phyloP scores from a whole-genome alignment of 345 rosid species.

The Mercurialis annua region DNA sequence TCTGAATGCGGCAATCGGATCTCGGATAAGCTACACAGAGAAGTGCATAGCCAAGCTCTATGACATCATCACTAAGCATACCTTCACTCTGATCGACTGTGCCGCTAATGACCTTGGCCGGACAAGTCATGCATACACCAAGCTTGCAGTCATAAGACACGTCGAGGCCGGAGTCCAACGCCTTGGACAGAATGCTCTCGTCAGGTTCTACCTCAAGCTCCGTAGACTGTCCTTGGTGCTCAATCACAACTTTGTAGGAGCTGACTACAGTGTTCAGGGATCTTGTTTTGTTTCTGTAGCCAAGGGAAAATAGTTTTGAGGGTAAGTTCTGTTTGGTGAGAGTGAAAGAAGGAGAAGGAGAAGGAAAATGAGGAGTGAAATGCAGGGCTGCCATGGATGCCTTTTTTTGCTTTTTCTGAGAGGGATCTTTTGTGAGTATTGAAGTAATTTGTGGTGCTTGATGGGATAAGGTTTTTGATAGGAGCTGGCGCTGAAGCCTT shows the following conservation, averaged over 20 bases:
- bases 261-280: constrained; percentile 26
- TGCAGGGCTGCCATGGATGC: constrained; percentile 55
- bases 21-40: constrained; percentile 76
- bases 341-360: constrained; percentile 37
- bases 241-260: constrained; percentile 71
- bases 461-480: constrained; percentile 35
- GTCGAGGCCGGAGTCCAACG: constrained; percentile 63
- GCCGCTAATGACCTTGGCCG: constrained; percentile 70
- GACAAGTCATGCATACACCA: constrained; percentile 99
- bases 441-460: constrained; percentile 29
- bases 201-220: constrained; percentile 82
- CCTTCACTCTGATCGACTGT: constrained; percentile 91
- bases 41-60: constrained; percentile 80
- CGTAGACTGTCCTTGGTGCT: constrained; percentile 63
- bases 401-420: constrained; percentile 1
- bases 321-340: constrained; percentile 39
- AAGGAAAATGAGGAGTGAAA: constrained; percentile 47
- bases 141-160: constrained; percentile 93
- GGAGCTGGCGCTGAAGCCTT: no score
- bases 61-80: constrained; percentile 96
- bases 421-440: neutral
- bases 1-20: constrained; percentile 77
- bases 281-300: constrained; percentile 10
- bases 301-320: constrained; percentile 24
- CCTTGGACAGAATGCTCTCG: constrained; percentile 80